A percentile compares a stretch with the other conserved stretches of the same genome.
Conservation (phyloP, 1,284 basidiomycete genomes). For the Trichosporon asahii region DNA sequence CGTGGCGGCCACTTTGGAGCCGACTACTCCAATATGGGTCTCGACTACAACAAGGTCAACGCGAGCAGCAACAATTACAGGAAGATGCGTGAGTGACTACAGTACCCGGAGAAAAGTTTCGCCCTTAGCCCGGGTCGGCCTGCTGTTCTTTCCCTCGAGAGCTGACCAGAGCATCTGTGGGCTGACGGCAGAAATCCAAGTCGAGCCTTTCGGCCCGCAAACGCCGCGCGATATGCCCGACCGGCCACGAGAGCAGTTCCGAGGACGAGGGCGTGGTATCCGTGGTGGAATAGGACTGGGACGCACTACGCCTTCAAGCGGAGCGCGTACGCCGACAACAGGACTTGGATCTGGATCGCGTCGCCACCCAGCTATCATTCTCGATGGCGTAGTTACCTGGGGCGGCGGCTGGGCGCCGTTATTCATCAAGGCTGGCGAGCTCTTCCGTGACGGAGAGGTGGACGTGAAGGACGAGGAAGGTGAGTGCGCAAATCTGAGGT, state of each 20-base stretch:
- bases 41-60: conserved; percentile 45
- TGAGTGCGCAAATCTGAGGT: conserved; percentile 21
- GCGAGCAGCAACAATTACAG: conserved; percentile 34
- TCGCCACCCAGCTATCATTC: neutral
- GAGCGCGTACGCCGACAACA: conserved; percentile 11
- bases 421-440: conserved; percentile 51
- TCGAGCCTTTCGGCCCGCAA: conserved; percentile 30
- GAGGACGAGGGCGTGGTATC: conserved; percentile 19
- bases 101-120: neutral
- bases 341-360: neutral
- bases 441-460: conserved; percentile 50
- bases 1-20: conserved; percentile 31
- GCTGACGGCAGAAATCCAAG: conserved; percentile 23
- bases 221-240: conserved; percentile 6
- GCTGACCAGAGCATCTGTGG: neutral
- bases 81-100: neutral
- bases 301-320: neutral
- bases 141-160: neutral
- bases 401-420: conserved; percentile 45
- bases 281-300: conserved; percentile 1
- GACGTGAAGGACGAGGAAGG: conserved; percentile 38
- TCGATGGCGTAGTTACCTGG: conserved; percentile 31
- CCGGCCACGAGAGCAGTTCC: neutral
- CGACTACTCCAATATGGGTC: conserved; percentile 44
- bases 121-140: neutral